Percentiles rank a stretch among this genome's conserved stretches.
Evolutionary conservation across 352 stramenopile genomes (phyloP).

Genomic region (Phytopythium litorale): DNA sequence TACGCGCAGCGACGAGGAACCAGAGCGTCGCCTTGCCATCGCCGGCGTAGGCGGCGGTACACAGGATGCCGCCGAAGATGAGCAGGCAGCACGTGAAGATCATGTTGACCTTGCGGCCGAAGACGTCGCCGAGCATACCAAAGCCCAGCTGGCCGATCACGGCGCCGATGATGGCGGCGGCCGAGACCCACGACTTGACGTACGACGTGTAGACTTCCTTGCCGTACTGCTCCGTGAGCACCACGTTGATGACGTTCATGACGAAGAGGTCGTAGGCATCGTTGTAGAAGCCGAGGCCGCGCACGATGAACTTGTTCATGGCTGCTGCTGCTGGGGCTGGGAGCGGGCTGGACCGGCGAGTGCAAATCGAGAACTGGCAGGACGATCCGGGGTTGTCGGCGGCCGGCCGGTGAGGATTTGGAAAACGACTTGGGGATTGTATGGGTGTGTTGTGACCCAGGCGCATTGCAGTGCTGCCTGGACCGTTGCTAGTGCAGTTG

Average conservation of each 20-base stretch:
- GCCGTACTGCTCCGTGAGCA: constrained; percentile 72
- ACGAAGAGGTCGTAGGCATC: constrained; percentile 81
- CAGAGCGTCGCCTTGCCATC: constrained; percentile 37
- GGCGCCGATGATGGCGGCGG: constrained; percentile 49
- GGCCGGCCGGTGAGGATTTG: background rate
- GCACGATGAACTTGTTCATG: constrained; percentile 38
- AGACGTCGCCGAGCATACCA: constrained; percentile 54
- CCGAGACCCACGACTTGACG: constrained; percentile 62
- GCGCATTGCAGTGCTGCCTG: background rate
- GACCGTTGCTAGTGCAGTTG: background rate
- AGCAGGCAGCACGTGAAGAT: constrained; percentile 60
- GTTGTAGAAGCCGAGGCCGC: constrained; percentile 76
- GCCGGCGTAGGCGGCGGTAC: constrained; percentile 46
- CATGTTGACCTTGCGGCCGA: constrained; percentile 66
- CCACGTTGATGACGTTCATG: constrained; percentile 80
- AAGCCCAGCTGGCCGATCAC: constrained; percentile 59
- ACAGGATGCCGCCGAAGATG: constrained; percentile 64
- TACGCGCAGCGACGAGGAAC: constrained; percentile 53
- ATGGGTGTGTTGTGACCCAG: background rate
- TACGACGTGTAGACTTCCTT: constrained; percentile 52
- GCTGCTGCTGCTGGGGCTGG: background rate
- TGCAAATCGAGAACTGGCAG: constrained; percentile 1
- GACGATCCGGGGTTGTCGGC: background rate
- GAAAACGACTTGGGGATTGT: background rate
- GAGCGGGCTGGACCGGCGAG: background rate